Conservation (phyloP, 1,139 yeast species). For the Diutina mesorugosa region DNA sequence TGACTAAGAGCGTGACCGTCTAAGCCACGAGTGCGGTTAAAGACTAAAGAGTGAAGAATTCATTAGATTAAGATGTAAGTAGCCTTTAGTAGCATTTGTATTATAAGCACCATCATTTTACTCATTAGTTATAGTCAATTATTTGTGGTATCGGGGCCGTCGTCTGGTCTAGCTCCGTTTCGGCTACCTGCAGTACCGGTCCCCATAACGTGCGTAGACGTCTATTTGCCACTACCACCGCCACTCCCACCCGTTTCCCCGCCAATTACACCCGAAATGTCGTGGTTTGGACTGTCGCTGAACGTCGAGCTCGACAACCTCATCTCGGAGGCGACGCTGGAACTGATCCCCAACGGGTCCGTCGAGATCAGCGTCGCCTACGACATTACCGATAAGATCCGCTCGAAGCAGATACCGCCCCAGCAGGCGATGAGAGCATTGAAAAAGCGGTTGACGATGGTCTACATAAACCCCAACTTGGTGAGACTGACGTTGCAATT, state of each 20-base stretch:
- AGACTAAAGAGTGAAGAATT: too few relatives aligned
- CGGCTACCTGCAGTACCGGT: not conserved
- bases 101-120: too few relatives aligned
- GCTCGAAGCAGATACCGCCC: slow-evolving; percentile 74
- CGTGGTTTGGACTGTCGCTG: slow-evolving; percentile 47
- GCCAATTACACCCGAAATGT: slow-evolving; percentile 18
- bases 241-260: not conserved
- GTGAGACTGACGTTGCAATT: slow-evolving; percentile 65
- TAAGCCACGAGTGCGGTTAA: not conserved
- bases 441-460: slow-evolving; percentile 56
- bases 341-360: slow-evolving; percentile 84
- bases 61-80: too few relatives aligned
- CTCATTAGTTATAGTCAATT: too few relatives aligned
- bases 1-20: not conserved
- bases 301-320: slow-evolving; percentile 47
- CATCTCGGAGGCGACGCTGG: slow-evolving; percentile 74
- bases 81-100: too few relatives aligned
- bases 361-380: slow-evolving; percentile 68
- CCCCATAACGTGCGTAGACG: not conserved
- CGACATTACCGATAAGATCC: slow-evolving; percentile 78
- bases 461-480: slow-evolving; percentile 59
- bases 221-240: not conserved
- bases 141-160: too few relatives aligned
- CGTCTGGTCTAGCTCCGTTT: not conserved
- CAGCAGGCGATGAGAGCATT: slow-evolving; percentile 76